These are phyloP conservation scores for Penicillium expansum DNA, from an alignment of 2,329 filamentous ascomycete species.

Conservation along the genomic window DNA sequence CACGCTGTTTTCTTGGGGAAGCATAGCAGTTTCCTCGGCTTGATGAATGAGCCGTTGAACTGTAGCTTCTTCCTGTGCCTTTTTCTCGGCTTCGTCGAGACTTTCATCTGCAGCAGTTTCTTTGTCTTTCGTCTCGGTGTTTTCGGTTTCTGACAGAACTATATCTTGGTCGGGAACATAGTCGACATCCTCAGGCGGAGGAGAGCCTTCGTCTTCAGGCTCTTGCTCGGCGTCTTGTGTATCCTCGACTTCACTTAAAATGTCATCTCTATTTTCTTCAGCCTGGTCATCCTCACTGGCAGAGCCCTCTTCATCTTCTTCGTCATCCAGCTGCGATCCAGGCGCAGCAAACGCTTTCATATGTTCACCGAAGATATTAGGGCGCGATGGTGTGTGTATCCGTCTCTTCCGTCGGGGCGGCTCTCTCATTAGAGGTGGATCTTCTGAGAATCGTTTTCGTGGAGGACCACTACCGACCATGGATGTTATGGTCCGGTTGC, in stretches of 20 bases:
- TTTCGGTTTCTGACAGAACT: not conserved
- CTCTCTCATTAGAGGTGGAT: conserved; percentile 19
- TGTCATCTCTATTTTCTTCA: conserved; percentile 8
- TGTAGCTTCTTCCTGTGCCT: conserved; percentile 45
- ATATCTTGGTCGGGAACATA: conserved; percentile 10
- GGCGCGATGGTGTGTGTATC: conserved; percentile 38
- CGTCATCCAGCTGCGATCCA: conserved; percentile 42
- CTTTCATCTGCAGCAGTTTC: conserved; percentile 37
- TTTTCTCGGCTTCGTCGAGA: conserved; percentile 57
- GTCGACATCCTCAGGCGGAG: conserved; percentile 21
- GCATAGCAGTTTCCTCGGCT: conserved; percentile 44
- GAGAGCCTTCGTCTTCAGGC: conserved; percentile 5
- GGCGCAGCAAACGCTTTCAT: conserved; percentile 56
- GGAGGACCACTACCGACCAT: conserved; percentile 58
- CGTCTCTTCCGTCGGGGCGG: conserved; percentile 39
- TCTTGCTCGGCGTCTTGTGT: conserved; percentile 9
- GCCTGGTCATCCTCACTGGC: conserved; percentile 11
- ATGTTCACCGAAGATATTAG: conserved; percentile 45
- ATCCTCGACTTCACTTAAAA: conserved; percentile 18
- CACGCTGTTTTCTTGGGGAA: conserved; percentile 45
- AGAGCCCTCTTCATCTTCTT: conserved; percentile 18
- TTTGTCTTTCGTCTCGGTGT: conserved; percentile 7
- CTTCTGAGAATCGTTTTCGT: conserved; percentile 34
- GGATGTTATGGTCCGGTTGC: conserved; percentile 63
- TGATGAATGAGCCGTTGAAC: conserved; percentile 48